Evolutionary conservation across 2,329 filamentous ascomycete genomes (phyloP).

Genomic region (Nothopassalora personata): DNA sequence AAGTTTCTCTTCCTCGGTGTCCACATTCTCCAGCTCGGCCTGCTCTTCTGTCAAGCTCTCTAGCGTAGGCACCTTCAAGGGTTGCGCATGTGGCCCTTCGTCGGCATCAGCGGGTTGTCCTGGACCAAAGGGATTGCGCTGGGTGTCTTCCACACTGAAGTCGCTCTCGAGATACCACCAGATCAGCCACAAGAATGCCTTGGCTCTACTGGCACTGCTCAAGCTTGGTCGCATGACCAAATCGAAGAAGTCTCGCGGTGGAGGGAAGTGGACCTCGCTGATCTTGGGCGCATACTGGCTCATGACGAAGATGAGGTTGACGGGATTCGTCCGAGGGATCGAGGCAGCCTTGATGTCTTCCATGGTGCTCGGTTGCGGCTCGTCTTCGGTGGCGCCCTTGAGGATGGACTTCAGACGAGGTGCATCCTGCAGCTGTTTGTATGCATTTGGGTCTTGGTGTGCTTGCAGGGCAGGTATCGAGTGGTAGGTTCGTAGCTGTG

Average conservation of each 20-base stretch:
- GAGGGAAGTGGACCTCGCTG: slow-evolving; percentile 85
- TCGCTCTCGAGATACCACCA: slow-evolving; percentile 99
- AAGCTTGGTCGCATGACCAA: slow-evolving; percentile 85
- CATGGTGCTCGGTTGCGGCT: slow-evolving; percentile 72
- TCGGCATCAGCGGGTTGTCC: slow-evolving; percentile 43
- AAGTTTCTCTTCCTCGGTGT: slow-evolving; percentile 62
- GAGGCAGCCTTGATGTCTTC: slow-evolving; percentile 68
- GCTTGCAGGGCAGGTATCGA: slow-evolving; percentile 95
- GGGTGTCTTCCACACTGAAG: slow-evolving; percentile 79
- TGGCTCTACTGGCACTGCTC: slow-evolving; percentile 75
- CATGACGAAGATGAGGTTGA: slow-evolving; percentile 94
- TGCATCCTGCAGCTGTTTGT: slow-evolving; percentile 96
- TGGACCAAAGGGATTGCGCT: slow-evolving; percentile 82
- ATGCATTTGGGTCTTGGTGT: slow-evolving; percentile 88
- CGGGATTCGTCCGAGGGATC: slow-evolving; percentile 84
- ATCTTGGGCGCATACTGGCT: slow-evolving; percentile 85
- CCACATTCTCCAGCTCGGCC: slow-evolving; percentile 65
- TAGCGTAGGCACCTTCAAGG: slow-evolving; percentile 59
- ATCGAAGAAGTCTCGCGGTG: slow-evolving; percentile 86
- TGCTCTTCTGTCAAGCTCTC: slow-evolving; percentile 61
- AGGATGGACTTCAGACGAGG: slow-evolving; percentile 93
- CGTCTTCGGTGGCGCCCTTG: slow-evolving; percentile 93
- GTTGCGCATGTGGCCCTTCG: slow-evolving; percentile 39
- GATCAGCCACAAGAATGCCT: slow-evolving; percentile 93
- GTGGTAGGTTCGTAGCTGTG: slow-evolving; percentile 94